These are phyloP conservation scores for Teunomyces pallodes DNA, from an alignment of 805 yeast species.

Conservation along the genomic window DNA sequence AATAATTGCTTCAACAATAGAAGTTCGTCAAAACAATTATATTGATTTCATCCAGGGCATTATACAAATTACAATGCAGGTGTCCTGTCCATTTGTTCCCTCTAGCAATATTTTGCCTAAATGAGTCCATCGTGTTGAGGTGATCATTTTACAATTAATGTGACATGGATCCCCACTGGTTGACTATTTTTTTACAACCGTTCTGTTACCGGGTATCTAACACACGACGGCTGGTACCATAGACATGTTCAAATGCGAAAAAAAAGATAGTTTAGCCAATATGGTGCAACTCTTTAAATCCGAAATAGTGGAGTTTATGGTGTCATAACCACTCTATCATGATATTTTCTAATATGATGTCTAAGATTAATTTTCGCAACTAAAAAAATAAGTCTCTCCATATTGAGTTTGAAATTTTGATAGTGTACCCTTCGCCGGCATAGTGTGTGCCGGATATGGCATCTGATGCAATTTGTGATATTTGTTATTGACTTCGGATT, in stretches of 20 bases:
- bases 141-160: background rate
- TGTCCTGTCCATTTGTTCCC: too few relatives aligned
- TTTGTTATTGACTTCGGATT: too few relatives aligned
- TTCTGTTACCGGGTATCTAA: background rate
- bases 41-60: too few relatives aligned
- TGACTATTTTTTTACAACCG: background rate
- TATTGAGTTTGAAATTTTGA: background rate
- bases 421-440: background rate
- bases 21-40: too few relatives aligned
- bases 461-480: background rate
- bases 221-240: background rate
- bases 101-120: background rate
- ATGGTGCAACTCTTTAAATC: background rate
- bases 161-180: background rate
- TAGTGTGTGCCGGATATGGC: background rate
- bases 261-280: background rate
- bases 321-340: background rate
- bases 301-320: background rate
- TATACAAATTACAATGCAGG: too few relatives aligned
- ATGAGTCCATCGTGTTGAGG: background rate
- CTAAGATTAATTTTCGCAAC: background rate
- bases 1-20: too few relatives aligned
- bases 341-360: background rate
- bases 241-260: background rate
- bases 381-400: background rate